phyloP scores from a whole-genome alignment of 2,329 filamentous ascomycete species.

The Ophiostoma tasmaniense region DNA sequence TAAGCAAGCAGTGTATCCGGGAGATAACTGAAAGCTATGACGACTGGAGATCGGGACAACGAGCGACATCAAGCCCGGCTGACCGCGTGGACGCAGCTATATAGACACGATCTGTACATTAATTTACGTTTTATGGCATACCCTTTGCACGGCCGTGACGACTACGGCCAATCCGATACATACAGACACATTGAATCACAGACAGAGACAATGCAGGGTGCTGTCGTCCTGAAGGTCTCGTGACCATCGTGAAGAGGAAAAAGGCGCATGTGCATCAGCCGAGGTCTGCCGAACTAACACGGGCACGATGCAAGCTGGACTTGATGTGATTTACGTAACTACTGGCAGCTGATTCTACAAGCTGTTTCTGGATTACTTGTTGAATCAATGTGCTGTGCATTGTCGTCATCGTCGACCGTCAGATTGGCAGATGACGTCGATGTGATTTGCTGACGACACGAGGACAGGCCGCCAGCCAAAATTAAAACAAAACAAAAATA shows the following conservation, averaged over 20 bases:
- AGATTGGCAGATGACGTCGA: background rate
- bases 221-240: background rate
- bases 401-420: background rate
- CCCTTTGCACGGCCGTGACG: no score
- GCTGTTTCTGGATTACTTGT: background rate
- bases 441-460: background rate
- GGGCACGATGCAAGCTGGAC: background rate
- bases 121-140: conserved; percentile 1
- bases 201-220: background rate
- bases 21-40: background rate
- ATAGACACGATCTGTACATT: conserved; percentile 4
- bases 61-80: no score
- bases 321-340: background rate
- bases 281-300: background rate
- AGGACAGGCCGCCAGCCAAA: background rate
- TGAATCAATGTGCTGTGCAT: background rate
- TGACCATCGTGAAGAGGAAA: background rate
- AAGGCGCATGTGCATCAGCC: background rate
- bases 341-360: background rate
- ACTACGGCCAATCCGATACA: no score
- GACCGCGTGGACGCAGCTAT: background rate
- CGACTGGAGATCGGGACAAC: no score
- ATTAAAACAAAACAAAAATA: background rate
- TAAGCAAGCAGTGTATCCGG: background rate
- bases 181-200: background rate